Conservation (phyloP, 2,329 filamentous ascomycete genomes). For the Mollisia scopiformis region DNA sequence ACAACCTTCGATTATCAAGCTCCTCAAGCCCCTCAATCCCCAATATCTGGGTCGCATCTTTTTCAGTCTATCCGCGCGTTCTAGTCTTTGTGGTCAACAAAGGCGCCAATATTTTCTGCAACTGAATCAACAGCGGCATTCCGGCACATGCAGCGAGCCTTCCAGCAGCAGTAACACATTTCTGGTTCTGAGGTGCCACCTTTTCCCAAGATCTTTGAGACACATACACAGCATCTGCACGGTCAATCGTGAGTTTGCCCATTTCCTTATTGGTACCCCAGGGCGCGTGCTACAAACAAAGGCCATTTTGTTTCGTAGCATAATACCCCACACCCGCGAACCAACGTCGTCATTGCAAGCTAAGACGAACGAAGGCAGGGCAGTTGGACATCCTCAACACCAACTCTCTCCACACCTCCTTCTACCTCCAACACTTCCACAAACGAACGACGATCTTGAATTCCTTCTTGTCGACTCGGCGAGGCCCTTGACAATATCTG, state of each 20-base stretch:
- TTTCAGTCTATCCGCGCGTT: not conserved
- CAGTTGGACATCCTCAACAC: not conserved
- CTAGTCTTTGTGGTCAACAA: not conserved
- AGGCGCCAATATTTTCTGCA: not conserved
- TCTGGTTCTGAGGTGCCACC: not conserved
- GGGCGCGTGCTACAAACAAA: constrained; percentile 10
- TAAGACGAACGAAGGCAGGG: constrained; percentile 4
- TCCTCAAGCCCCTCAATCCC: not conserved
- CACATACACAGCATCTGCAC: not conserved
- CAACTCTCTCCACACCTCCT: not conserved
- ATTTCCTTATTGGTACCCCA: not conserved
- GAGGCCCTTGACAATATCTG: not conserved
- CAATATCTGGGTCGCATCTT: not conserved
- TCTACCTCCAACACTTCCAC: not conserved
- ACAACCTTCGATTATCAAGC: not conserved
- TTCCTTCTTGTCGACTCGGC: not conserved
- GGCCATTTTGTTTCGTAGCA: no score
- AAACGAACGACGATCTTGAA: not conserved
- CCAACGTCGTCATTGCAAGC: constrained; percentile 11
- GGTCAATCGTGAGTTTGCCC: not conserved
- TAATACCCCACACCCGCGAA: constrained; percentile 9
- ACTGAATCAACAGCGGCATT: constrained; percentile 5
- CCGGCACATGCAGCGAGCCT: constrained; percentile 5
- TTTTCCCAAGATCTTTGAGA: not conserved
- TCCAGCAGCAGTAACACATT: not conserved